Base-by-base conservation (phyloP, 2,329 filamentous ascomycete species). In the Lachnellula arida region DNA sequence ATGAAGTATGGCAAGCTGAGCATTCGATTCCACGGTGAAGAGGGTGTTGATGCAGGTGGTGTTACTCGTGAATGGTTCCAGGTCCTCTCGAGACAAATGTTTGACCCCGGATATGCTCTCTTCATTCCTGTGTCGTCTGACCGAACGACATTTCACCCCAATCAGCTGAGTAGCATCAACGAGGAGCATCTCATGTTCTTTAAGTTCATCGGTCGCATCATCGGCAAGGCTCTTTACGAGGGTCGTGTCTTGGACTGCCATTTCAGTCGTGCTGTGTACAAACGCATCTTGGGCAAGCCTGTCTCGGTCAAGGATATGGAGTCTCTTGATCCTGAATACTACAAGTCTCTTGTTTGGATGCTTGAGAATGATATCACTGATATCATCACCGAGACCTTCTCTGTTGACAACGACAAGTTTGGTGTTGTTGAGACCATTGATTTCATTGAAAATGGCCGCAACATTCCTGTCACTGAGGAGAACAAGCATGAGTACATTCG, bases 281-380 rank as follows among this genome's bases (percentile, higher is more conserved):
- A 97, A 78, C 88, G 91, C 64, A 97, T 99, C 62, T 83, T 99
- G 28, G 90, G 94, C 70, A 96, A 95, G 72, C 85, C 90, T 3
- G 93, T 97, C 42, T 97, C 92, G 8, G 88, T 99, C 73, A 99
- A 99, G 77, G 94, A 99, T 68, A 97, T 99, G 91, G 94, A 99
- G 73, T 97, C 92, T 22, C 88, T 99, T 59, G 94, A 99, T 71
- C 86, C 96, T 3, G 93, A 99, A 68, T 99, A 99, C 76, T 97
- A 97, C 83, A 99, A 97, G 73, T 97, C 93, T 14, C 81, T 99
- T 22, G 85, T 94, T 58, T 99, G 95, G 95, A 97, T 99, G 86
- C 80, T 97, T 56, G 90, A 96, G 70, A 97, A 99, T 67, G 93
- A 99, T 70, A 99, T 99, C 65, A 96, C 92, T 4, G 94, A 97